Conservation (phyloP, 768 basidiomycete species). For the Tylopilus subfusipes region DNA sequence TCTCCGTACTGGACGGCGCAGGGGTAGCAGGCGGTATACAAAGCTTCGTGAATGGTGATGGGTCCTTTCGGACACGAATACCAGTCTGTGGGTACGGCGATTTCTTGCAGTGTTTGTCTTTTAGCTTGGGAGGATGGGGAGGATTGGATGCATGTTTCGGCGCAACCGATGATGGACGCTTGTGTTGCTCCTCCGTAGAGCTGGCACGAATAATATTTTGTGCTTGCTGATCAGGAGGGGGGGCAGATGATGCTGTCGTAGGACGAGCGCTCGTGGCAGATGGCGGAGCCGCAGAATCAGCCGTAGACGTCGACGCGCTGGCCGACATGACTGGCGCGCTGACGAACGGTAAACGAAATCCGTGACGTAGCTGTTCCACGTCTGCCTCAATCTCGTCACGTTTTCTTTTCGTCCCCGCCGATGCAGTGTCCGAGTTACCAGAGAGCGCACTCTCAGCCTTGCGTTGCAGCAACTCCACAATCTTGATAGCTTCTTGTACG, state of each 20-base stretch:
- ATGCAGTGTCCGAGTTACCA: constrained; percentile 9
- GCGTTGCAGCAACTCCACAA: constrained; percentile 39
- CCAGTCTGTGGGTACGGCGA: constrained; percentile 41
- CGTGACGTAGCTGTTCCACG: constrained; percentile 25
- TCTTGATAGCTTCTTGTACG: constrained; percentile 36
- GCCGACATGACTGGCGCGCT: constrained; percentile 31
- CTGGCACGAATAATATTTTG: not conserved
- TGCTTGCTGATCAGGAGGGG: not conserved
- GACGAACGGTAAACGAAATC: constrained; percentile 45
- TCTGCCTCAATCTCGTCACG: constrained; percentile 39
- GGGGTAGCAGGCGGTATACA: constrained; percentile 5
- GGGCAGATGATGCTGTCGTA: not conserved
- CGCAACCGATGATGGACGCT: constrained; percentile 5
- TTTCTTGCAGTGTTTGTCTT: constrained; percentile 44
- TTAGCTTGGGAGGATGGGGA: constrained; percentile 27
- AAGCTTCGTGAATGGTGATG: constrained; percentile 18
- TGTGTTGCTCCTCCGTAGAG: constrained; percentile 14
- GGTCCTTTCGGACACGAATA: constrained; percentile 43
- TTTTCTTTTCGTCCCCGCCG: constrained; percentile 43
- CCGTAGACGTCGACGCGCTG: not conserved
- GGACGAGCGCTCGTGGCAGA: not conserved
- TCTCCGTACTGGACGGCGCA: constrained; percentile 10
- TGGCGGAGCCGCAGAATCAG: not conserved
- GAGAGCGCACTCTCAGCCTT: constrained; percentile 37
- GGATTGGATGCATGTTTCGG: constrained; percentile 16